Base-by-base conservation (phyloP, 805 yeast genomes). In the Spathaspora arborariae region DNA sequence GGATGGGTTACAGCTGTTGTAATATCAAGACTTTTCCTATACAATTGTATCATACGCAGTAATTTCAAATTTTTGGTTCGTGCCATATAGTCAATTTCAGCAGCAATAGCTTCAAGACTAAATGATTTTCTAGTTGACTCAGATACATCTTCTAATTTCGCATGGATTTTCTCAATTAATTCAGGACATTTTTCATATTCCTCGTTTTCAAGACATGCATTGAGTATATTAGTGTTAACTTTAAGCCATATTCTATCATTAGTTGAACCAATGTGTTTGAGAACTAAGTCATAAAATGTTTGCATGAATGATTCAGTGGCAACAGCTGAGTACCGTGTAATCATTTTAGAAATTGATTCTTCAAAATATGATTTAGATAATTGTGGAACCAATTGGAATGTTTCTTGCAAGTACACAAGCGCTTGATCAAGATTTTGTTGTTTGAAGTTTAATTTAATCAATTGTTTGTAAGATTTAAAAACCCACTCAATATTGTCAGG, bases 1-100 rank as follows among this genome's bases (percentile, higher is more conserved):
- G 95, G 90, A 56, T 88, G 95, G 1, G 90, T 85, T 2, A 85
- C 82, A 2, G 88, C 85, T 0, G 82, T 70, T 6, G 78, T 75
- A 18, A 82, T 67, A 5, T 62, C 51, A 15, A 55, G 45, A 45
- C 72, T 65, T 49, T 78, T 67, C 21, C 69, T 63, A 52, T 84
- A 80, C 18, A 82, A 66, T 42, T 72, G 67, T 45, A 72, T 70
- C 38, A 85, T 64, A 46, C 67, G 63, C 2, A 68, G 50, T 24
- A 69, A 54, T 47, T 67, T 56, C 1, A 56, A 43, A 21, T 72
- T 56, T 8, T 69, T 63, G 10, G 64, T 58, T 27, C 65, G 71
- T 2, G 80, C 66, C 27, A 74, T 68, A 39, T 79, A 72, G 45
- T 77, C 78, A 48, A 87, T 84, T 56, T 84, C 85, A 3, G 80